These are phyloP conservation scores for Hypomontagnella submonticulosa DNA, from an alignment of 495 filamentous ascomycete genomes.

Conservation along the genomic window DNA sequence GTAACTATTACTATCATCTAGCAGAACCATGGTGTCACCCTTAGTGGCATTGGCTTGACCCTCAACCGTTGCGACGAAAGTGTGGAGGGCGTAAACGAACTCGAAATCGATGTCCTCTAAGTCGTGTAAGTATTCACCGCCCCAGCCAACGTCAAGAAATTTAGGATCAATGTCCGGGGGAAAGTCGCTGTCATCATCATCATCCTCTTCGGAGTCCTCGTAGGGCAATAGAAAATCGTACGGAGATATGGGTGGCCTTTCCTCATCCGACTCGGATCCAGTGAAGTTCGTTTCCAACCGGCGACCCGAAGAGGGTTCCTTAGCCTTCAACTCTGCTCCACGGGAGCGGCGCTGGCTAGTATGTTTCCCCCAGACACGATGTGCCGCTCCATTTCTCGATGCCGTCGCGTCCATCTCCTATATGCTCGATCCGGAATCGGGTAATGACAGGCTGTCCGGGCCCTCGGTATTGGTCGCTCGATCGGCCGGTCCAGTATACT, in stretches of 20 bases:
- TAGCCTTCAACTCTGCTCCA: conserved; percentile 18
- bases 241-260: conserved; percentile 30
- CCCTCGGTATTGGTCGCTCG: conserved; percentile 40
- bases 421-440: conserved; percentile 26
- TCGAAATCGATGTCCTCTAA: conserved; percentile 99
- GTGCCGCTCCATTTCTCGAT: conserved; percentile 25
- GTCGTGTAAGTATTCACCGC: conserved; percentile 81
- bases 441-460: conserved; percentile 36
- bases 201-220: conserved; percentile 49
- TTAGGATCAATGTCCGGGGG: conserved; percentile 62
- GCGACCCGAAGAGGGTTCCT: conserved; percentile 21
- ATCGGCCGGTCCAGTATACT: conserved; percentile 58
- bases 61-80: conserved; percentile 96
- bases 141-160: conserved; percentile 75
- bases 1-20: conserved; percentile 99
- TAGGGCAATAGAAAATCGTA: conserved; percentile 49
- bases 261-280: conserved; percentile 12
- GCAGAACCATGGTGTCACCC: conserved; percentile 98
- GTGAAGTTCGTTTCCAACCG: not conserved
- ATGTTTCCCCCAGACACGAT: conserved; percentile 5
- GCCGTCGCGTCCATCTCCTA: conserved; percentile 27
- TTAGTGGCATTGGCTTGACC: conserved; percentile 98
- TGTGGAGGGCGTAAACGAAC: conserved; percentile 98
- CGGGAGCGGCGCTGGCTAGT: conserved; percentile 17
- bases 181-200: conserved; percentile 63